Base-by-base conservation (phyloP, 306 rosid species). In the Gastrolobium villosum region DNA sequence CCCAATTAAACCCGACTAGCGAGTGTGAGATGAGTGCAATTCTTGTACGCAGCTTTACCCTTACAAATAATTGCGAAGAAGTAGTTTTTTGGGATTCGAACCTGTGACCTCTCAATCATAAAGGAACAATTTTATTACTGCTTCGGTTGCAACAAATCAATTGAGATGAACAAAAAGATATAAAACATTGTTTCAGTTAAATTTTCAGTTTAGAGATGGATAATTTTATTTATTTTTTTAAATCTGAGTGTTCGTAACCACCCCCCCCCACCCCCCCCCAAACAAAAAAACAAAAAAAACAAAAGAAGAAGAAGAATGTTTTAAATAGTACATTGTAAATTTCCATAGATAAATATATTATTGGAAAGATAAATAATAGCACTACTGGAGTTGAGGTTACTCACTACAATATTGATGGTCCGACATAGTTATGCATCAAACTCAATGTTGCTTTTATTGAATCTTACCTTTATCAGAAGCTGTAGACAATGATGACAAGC, bases 401-500 rank as follows among this genome's bases (percentile, higher is more conserved):
- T 79, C 49, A 3, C 40, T 60, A 39, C 41, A 26, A 49, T 56
- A 55, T 30, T 44, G 35, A 56, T 78, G 49, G 70, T 45, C 48
- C 7, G 46, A 48, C 5, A 46, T 44, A 64, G 72, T 71, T 50
- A 67, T 60, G 70, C 53, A 82, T 57, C 48, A 37, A 61, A 10
- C 6, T 2, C 2, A 39, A 14, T 34, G 14, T 70, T 44, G 55
- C 70, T 70, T 82, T 60, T 36, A 53, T 62, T 63, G 41, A 36
- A 65, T 34, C 7, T 62, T 82, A 95, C 98, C 96, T 89, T 88
- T 91, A 52, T 88, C 85, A 64, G 99, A 93, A 76, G 72, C 72
- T 45, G 88, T 76, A 14, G 99, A 92, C 84, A 95, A 84, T 46
- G 93, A 89, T 63, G 96, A 87, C 80, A 95, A 85, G 79, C 64